These are phyloP conservation scores for Penicillium tannophilum DNA, from an alignment of 495 filamentous ascomycete species.

Conservation along the genomic window DNA sequence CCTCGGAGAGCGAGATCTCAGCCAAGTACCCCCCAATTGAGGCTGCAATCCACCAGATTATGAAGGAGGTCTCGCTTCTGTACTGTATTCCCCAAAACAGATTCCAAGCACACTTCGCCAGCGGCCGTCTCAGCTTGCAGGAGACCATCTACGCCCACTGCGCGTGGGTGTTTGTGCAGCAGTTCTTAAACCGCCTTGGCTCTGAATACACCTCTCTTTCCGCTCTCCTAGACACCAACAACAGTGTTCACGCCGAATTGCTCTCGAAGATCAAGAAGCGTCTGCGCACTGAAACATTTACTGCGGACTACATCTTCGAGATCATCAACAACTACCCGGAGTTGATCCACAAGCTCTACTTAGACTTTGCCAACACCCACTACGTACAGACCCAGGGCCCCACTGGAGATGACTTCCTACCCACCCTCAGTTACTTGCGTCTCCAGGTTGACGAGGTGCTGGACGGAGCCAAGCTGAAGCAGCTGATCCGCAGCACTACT, in stretches of 20 bases:
- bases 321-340: constrained; percentile 92
- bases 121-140: constrained; percentile 87
- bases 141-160: constrained; percentile 97
- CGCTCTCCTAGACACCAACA: constrained; percentile 77
- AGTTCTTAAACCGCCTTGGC: constrained; percentile 94
- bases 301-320: constrained; percentile 94
- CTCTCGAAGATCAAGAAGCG: constrained; percentile 95
- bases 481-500: constrained; percentile 77
- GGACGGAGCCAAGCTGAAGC: constrained; percentile 75
- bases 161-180: constrained; percentile 94
- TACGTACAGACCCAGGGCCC: constrained; percentile 78
- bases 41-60: constrained; percentile 96
- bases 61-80: constrained; percentile 94
- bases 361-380: constrained; percentile 89
- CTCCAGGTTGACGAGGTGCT: constrained; percentile 74
- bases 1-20: constrained; percentile 55
- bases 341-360: constrained; percentile 84
- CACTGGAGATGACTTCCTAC: constrained; percentile 72
- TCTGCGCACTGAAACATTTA: constrained; percentile 94
- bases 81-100: constrained; percentile 99
- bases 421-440: constrained; percentile 76
- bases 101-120: constrained; percentile 85
- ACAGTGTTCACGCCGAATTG: constrained; percentile 83
- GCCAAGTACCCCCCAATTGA: constrained; percentile 76
- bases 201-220: constrained; percentile 87